Evolutionary conservation across 164 flowering plant species (phyloP).

Genomic region (Annona squamosa): DNA sequence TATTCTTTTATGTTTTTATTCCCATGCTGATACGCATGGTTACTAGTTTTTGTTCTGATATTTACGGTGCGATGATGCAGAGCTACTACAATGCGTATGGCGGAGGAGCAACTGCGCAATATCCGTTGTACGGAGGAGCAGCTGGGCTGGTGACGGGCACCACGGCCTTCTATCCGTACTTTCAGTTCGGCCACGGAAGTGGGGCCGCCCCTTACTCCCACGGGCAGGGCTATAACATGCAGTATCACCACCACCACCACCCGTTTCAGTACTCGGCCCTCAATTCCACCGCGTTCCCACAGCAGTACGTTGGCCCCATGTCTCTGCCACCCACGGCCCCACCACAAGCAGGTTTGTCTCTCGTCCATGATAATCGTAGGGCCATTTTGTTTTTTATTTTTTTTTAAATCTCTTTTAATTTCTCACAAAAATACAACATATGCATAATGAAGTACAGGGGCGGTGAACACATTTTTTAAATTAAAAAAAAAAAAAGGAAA

Average conservation of each 20-base stretch:
- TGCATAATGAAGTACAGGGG: background rate
- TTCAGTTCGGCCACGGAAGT: constrained; percentile 53
- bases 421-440: background rate
- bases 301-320: constrained; percentile 59
- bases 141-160: constrained; percentile 42
- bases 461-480: too few relatives aligned
- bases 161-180: constrained; percentile 54
- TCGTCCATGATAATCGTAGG: background rate
- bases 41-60: background rate
- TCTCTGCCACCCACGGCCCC: constrained; percentile 65
- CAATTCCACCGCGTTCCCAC: constrained; percentile 37
- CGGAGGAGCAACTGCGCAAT: constrained; percentile 55
- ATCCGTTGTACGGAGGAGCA: constrained; percentile 60
- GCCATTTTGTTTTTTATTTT: background rate
- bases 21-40: too few relatives aligned
- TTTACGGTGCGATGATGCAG: constrained; percentile 24
- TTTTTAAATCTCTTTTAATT: too few relatives aligned
- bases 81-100: constrained; percentile 73
- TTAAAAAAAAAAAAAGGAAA: too few relatives aligned
- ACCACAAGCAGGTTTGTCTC: constrained; percentile 56
- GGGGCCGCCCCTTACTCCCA: constrained; percentile 37
- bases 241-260: constrained; percentile 31
- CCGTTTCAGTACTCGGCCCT: constrained; percentile 21
- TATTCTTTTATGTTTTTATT: too few relatives aligned
- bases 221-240: constrained; percentile 31